Evolutionary conservation across 345 rosid genomes (phyloP), one percentile per base, ranked within the genome.

Genomic region (Tarenaya hassleriana): DNA sequence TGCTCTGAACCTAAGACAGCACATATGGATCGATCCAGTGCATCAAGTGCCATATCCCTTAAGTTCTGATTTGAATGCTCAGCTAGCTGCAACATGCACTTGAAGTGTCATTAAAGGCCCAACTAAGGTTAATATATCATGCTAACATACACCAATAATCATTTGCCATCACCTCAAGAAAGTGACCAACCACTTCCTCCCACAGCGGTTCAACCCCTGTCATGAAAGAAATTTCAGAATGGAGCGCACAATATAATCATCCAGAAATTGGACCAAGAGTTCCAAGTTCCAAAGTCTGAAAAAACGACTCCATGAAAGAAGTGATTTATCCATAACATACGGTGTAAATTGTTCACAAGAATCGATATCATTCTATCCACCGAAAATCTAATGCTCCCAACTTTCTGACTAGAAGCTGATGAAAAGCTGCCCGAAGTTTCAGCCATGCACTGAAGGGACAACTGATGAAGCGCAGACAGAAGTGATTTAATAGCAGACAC

Each of bases 321-420:
- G 43, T 12, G 48, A 49, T 43, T 38, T 18, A 64, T 47, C 31
- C 24, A 55, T 38, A 56, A 82, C 98, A 41, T 82, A 91, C 98
- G 78, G 52, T 92, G 94, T 74, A 92, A 86, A 81, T 92, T 92
- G 67, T 85, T 88, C 71, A 75, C 81, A 70, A 92, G 88, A 61
- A 92, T 67, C 40, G 90, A 88, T 61, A 92, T 81, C 88, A 92
- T 87, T 75, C 88, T 81, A 68, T 92, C 98, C 63, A 92, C 94
- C 5, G 94, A 81, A 71, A 88, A 92, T 55, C 74, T 78, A 65
- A 92, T 75, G 71, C 72, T 88, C 69, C 95, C 98, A 62, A 79
- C 50, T 63, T 83, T 78, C 70, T 81, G 94, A 67, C 65, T 77
- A 48, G 83, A 70, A 62, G 84, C 66, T 65, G 88, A 83, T 49